These are phyloP conservation scores for Solanum hybrid DNA, from an alignment of 305 asterid species.

Conservation along the genomic window DNA sequence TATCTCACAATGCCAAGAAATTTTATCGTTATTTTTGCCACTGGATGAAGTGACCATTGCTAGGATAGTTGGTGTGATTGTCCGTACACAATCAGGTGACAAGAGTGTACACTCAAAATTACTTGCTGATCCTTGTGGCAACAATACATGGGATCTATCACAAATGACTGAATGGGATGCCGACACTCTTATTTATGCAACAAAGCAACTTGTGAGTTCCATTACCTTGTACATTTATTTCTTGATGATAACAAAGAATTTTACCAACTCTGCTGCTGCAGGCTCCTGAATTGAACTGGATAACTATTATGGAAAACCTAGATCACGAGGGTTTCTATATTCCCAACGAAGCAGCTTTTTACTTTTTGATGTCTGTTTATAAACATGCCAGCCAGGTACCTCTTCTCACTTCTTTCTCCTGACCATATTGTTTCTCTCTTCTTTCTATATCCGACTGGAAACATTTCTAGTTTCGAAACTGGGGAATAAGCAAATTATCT, in stretches of 20 bases:
- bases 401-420: neutral
- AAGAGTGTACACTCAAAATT: conserved; percentile 4
- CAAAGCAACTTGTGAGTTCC: neutral
- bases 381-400: neutral
- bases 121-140: neutral
- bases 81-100: conserved; percentile 41
- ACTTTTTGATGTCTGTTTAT: neutral
- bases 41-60: conserved; percentile 66
- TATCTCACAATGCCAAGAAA: conserved; percentile 68
- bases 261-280: neutral
- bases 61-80: conserved; percentile 63
- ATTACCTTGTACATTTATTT: neutral
- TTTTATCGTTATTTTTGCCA: conserved; percentile 60
- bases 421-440: neutral
- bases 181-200: neutral
- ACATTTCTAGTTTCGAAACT: no score
- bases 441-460: neutral
- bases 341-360: neutral
- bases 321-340: neutral
- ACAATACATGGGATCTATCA: neutral
- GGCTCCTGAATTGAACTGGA: neutral
- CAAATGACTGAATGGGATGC: neutral
- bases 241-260: neutral
- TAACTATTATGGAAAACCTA: neutral
- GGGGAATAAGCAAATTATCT: no score